phyloP scores from a whole-genome alignment of 2,329 filamentous ascomycete species.

The Phoma sp. region DNA sequence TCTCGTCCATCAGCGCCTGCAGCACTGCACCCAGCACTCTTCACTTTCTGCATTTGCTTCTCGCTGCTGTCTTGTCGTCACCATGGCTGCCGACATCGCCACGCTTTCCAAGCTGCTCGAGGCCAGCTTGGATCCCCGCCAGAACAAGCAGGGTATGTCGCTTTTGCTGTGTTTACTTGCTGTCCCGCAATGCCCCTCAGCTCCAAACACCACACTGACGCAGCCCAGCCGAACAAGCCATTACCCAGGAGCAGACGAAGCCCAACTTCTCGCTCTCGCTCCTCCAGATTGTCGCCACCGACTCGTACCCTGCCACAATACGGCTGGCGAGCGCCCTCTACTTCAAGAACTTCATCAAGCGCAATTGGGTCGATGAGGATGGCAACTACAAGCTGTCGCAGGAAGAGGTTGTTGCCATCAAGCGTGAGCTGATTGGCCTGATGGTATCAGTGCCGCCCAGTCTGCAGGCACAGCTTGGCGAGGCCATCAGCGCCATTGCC shows the following conservation, averaged over 20 bases:
- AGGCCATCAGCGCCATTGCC: constrained; percentile 95
- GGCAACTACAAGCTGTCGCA: constrained; percentile 86
- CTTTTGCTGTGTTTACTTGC: constrained; percentile 19
- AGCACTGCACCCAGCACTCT: constrained; percentile 1
- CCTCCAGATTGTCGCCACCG: constrained; percentile 86
- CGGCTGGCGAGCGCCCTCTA: constrained; percentile 87
- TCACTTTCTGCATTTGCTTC: constrained; percentile 1
- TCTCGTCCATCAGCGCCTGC: constrained; percentile 2
- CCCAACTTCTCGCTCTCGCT: constrained; percentile 85
- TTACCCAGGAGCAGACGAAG: constrained; percentile 80
- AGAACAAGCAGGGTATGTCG: constrained; percentile 83
- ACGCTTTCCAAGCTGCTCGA: constrained; percentile 82
- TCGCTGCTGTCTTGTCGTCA: constrained; percentile 14
- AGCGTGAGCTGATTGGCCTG: constrained; percentile 90
- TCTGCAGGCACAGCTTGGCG: constrained; percentile 92
- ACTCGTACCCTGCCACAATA: constrained; percentile 74
- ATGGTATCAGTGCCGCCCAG: constrained; percentile 91
- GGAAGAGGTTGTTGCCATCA: constrained; percentile 88
- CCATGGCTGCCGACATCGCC: constrained; percentile 67
- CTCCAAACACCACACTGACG: constrained; percentile 24
- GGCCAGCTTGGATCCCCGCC: constrained; percentile 84
- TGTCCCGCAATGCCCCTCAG: constrained; percentile 13
- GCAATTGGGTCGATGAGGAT: constrained; percentile 94
- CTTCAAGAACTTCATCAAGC: constrained; percentile 98
- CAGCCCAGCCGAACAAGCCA: constrained; percentile 74